A percentile compares a stretch with the other conserved stretches of the same genome.
Evolutionary conservation across 371 early-diverging fungal genomes (phyloP).

Genomic region (Mucor irregularis): DNA sequence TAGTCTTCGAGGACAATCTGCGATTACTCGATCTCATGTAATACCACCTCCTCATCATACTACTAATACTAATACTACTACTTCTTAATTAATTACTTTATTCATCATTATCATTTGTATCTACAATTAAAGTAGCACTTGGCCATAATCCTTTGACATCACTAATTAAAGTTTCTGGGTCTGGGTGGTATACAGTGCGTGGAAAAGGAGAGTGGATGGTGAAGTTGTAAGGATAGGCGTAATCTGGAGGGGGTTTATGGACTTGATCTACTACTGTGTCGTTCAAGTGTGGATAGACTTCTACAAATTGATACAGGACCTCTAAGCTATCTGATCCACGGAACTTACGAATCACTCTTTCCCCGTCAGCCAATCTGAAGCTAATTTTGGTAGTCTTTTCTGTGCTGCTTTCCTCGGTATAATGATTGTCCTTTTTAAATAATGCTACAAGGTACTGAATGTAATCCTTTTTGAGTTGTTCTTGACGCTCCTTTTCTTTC

Average conservation of each 20-base stretch:
- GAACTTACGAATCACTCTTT: conserved; percentile 55
- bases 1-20: conserved; percentile 36
- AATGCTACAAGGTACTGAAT: conserved; percentile 34
- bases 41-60: background rate
- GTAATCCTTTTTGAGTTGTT: conserved; percentile 10
- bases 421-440: conserved; percentile 41
- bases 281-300: conserved; percentile 73
- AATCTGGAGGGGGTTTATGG: conserved; percentile 44
- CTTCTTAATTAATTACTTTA: background rate
- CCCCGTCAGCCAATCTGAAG: conserved; percentile 68
- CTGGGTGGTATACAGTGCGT: conserved; percentile 55
- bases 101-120: conserved; percentile 32
- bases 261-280: conserved; percentile 12
- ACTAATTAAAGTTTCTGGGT: conserved; percentile 19
- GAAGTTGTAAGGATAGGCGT: conserved; percentile 68
- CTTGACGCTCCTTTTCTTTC: conserved; percentile 26
- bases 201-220: conserved; percentile 76
- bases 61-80: background rate
- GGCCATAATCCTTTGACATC: conserved; percentile 67
- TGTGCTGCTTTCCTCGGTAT: conserved; percentile 48
- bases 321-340: conserved; percentile 23
- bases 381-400: conserved; percentile 51
- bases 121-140: conserved; percentile 68
- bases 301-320: conserved; percentile 68
- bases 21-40: conserved; percentile 16